Evolutionary conservation across 2,329 filamentous ascomycete genomes (phyloP), one percentile per base, ranked within the genome.

Genomic region (Talaromyces sp.): DNA sequence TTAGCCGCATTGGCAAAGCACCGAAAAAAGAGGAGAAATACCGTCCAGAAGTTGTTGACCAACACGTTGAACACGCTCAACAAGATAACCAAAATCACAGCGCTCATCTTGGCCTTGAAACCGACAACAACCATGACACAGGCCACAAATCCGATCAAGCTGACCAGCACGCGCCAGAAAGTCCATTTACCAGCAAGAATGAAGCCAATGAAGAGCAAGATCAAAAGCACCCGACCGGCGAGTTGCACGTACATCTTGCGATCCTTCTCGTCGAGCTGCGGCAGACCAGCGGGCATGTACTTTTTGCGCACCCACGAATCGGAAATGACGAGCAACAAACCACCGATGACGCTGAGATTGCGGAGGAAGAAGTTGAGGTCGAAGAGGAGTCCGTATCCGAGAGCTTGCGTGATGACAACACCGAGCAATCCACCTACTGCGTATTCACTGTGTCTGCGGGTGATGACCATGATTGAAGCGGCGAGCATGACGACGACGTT

Each of bases 171-270:
- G 75, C 95, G 88, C 85, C 93, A 93, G 74, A 97, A 80, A 74
- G 88, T 91, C 95, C 95, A 99, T 74, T 93, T 85, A 71, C 95
- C 95, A 65, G 92, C 91, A 82, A 97, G 97, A 73, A 99, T 90
- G 75, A 99, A 99, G 66, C 95, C 95, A 70, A 97, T 79, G 79
- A 99, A 99, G 71, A 99, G 86, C 87, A 99, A 97, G 82, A 99
- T 98, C 72, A 99, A 85, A 70, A 99, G 85, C 41, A 99, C 92
- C 72, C 95, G 90, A 41, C 95, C 95, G 70, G 95, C 95, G 68
- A 99, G 89, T 87, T 98, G 95, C 82, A 99, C 96, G 85, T 99
- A 99, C 94, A 98, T 98, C 87, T 98, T 99, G 82, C 93, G 91
- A 79, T 99, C 95, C 88, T 98, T 98, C 85, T 99, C 95, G 77